These are phyloP conservation scores for Phragmites australis DNA, from an alignment of 176 grass and related monocot genomes.

Conservation along the genomic window DNA sequence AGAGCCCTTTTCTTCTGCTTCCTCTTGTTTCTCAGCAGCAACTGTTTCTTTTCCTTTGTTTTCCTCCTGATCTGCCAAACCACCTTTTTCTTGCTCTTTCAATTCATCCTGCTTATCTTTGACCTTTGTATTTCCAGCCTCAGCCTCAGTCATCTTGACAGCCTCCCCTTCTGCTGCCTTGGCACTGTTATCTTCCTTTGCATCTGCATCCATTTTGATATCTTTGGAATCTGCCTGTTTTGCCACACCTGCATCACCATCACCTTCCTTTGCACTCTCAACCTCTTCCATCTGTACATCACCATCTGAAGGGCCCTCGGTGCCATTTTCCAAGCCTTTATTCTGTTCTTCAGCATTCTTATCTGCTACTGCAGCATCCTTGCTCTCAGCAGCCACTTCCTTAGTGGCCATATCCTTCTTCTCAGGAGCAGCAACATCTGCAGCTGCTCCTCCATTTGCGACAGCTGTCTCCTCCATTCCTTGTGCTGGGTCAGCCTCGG, in stretches of 20 bases:
- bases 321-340: conserved; percentile 43
- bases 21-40: conserved; percentile 29
- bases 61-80: conserved; percentile 11
- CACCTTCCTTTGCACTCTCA: conserved; percentile 34
- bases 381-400: conserved; percentile 30
- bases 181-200: conserved; percentile 10
- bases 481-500: conserved; percentile 29
- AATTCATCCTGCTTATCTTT: conserved; percentile 37
- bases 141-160: conserved; percentile 41
- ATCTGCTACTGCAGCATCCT: background rate
- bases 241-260: background rate
- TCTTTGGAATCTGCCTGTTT: conserved; percentile 35
- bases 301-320: background rate
- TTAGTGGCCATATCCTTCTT: conserved; percentile 30
- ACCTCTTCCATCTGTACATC: conserved; percentile 46
- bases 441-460: conserved; percentile 43
- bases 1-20: conserved; percentile 40
- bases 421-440: conserved; percentile 23
- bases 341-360: conserved; percentile 32
- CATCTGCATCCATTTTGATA: conserved; percentile 28
- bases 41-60: conserved; percentile 23
- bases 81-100: conserved; percentile 29
- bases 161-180: conserved; percentile 31
- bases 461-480: conserved; percentile 42
- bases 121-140: background rate